Evolutionary conservation across 1,284 basidiomycete species (phyloP), one percentile per base, ranked within the genome.

Genomic region (Microbotryum silenes-acaulis): DNA sequence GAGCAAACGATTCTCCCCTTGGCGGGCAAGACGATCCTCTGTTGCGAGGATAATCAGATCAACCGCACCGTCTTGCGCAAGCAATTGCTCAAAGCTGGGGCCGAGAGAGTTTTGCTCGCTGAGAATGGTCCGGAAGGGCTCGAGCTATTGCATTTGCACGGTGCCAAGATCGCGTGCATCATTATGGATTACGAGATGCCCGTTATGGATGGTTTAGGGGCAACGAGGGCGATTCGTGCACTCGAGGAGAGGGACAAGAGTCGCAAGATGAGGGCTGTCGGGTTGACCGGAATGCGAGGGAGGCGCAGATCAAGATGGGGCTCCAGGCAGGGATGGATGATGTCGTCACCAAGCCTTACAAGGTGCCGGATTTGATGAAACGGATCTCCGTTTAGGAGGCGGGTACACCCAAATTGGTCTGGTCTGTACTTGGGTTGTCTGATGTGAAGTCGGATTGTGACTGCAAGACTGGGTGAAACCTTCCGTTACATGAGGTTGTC

Each of bases 181-280:
- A 9, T 64, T 4, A 67, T 64, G 65, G 62, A 67, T 42, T 55
- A 64, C 46, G 65, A 64, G 62, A 64, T 67, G 65, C 65, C 65
- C 14, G 50, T 64, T 14, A 31, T 64, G 45, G 62, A 64, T 45
- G 65, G 65, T 1, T 55, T 67, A 5, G 47, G 37, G 1, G 65
- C 62, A 5, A 64, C 65, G 4, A 37, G 60, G 3, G 48, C 59
- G 18, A 67, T 64, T 18, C 62, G 65, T 20, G 8, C 23, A 6
- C 53, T 54, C 8, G 65, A 66, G 51, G 50, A 57, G 27, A 10
- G 37, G 2, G 57, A 29, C 8, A 33, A 52, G 0, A 2, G 14
- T 0, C 58, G 54, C 0, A 57, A 51, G 14, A 57, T 54, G 42
- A 60, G 62, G 23, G 64, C 64, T 33, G 50, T 64, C 12, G 65